Evolutionary conservation across 345 rosid species (phyloP).

Genomic region (Eucalyptus regnans): DNA sequence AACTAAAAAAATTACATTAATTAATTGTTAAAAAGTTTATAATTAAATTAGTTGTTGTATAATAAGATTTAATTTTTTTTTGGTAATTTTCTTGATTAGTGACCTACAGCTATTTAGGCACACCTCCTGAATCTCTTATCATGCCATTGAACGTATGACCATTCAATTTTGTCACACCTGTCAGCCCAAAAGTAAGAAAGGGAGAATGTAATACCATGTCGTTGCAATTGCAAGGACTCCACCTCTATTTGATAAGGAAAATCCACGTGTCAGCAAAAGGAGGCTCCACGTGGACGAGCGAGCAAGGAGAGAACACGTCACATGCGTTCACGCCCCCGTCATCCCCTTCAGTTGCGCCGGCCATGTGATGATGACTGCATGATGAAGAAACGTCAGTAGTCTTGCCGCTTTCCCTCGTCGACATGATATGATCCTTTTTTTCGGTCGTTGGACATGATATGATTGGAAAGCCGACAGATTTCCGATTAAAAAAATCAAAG

Average conservation of each 20-base stretch:
- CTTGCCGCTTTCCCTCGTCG: not conserved
- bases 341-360: not conserved
- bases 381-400: not conserved
- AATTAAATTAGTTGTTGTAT: fast-evolving
- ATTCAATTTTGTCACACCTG: not conserved
- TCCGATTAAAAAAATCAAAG: too few species aligned
- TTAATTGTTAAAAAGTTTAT: not conserved
- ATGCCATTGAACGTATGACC: not conserved
- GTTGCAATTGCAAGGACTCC: not conserved
- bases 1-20: fast-evolving
- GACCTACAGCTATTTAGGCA: not conserved
- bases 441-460: not conserved
- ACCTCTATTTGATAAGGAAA: not conserved
- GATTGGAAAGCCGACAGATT: not conserved
- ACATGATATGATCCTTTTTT: too few species aligned
- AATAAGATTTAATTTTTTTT: not conserved
- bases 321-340: not conserved
- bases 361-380: not conserved
- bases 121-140: not conserved
- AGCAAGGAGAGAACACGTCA: not conserved
- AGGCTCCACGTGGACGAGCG: not conserved
- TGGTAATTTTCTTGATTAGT: too few species aligned
- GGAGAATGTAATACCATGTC: not conserved
- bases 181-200: not conserved
- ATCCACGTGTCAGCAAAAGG: not conserved